Evolutionary conservation across 352 stramenopile species (phyloP), one percentile per base, ranked within the genome.

Genomic region (Globisporangium spinosum): DNA sequence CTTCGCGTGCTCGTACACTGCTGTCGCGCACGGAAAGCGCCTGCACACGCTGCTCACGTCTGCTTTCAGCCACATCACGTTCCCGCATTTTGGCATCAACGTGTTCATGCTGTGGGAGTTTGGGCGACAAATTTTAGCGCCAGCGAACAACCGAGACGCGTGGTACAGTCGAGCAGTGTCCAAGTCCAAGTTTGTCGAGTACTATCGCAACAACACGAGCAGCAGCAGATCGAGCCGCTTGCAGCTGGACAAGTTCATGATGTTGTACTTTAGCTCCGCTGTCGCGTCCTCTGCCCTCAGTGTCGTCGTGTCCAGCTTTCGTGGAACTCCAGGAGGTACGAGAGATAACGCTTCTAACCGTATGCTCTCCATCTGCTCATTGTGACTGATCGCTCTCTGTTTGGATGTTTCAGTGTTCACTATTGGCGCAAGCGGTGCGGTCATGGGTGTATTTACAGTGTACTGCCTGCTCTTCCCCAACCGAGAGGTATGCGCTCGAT

Each of bases 31-130:
- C 47, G 82, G 84, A 17, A 85, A 85, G 69, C 80, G 87, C 6
- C 65, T 89, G 40, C 80, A 93, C 70, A 93, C 87, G 61, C 66
- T 95, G 17, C 51, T 95, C 40, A 93, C 87, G 32, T 89, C 83
- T 7, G 82, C 85, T 13, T 93, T 95, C 70, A 95, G 87, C 70
- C 87, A 95, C 64, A 91, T 93, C 51, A 93, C 87, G 57, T 71
- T 91, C 32, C 79, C 82, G 9, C 87, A 95, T 64, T 90, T 93
- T 59, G 83, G 70, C 38, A 89, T 93, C 75, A 95, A 95, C 70
- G 94, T 95, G 87, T 94, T 93, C 60, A 95, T 95, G 87, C 71
- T 95, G 62, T 95, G 87, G 87, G 80, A 95, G 65, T 95, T 95
- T 70, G 87, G 87, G 0, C 77, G 71, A 5, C 76, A 89, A 23